Conservation (phyloP, 1,284 basidiomycete species). For the Somion occarium region DNA sequence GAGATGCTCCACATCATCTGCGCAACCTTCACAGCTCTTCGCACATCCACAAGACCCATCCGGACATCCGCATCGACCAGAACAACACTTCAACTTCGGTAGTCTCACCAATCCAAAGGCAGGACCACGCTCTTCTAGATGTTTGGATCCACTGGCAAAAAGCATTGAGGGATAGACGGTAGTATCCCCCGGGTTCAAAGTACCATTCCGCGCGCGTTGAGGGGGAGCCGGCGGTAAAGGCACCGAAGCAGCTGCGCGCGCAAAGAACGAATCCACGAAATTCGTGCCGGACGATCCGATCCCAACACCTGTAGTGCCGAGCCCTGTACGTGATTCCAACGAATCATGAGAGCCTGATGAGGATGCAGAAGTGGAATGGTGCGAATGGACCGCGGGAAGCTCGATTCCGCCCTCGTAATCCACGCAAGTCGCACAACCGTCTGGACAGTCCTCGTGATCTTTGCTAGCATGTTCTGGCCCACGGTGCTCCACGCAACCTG, state of each 20-base stretch:
- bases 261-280: slow-evolving; percentile 59
- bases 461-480: slow-evolving; percentile 40
- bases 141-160: slow-evolving; percentile 20
- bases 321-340: neutral
- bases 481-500: slow-evolving; percentile 67
- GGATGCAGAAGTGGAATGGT: slow-evolving; percentile 13
- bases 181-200: slow-evolving; percentile 46
- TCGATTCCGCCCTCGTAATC: slow-evolving; percentile 44
- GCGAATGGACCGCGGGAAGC: slow-evolving; percentile 29
- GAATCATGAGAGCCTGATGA: neutral
- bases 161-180: slow-evolving; percentile 40
- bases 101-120: slow-evolving; percentile 48
- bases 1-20: too few relatives aligned
- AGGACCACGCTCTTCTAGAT: slow-evolving; percentile 30
- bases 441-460: slow-evolving; percentile 46
- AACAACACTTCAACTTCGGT: slow-evolving; percentile 66
- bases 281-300: slow-evolving; percentile 15
- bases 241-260: slow-evolving; percentile 44
- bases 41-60: slow-evolving; percentile 47
- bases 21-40: slow-evolving; percentile 44
- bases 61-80: slow-evolving; percentile 41
- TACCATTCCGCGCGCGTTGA: slow-evolving; percentile 34
- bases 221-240: slow-evolving; percentile 54
- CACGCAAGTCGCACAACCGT: slow-evolving; percentile 62
- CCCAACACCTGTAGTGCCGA: slow-evolving; percentile 6